phyloP scores from a whole-genome alignment of 805 yeast genomes.

The Saccharomyces paradoxus region DNA sequence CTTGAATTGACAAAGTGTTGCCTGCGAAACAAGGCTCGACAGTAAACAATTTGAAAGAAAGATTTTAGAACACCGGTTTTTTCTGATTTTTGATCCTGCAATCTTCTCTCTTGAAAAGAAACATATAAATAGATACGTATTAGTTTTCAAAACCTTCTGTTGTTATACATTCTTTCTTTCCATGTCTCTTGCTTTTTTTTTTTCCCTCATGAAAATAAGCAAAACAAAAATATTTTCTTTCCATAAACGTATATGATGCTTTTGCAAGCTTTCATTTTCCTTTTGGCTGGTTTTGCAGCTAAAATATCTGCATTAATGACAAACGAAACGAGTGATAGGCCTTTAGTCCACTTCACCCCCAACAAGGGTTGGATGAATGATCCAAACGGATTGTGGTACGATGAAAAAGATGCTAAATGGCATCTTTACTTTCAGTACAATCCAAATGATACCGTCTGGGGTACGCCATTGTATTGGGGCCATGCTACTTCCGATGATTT shows the following conservation, averaged over 20 bases:
- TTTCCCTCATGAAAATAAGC: neutral
- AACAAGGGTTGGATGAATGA: conserved; percentile 36
- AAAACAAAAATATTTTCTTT: neutral
- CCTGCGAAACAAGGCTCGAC: neutral
- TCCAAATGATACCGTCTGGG: conserved; percentile 31
- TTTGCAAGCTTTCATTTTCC: neutral
- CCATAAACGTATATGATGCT: neutral
- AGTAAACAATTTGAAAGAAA: neutral
- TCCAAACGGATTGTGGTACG: conserved; percentile 37
- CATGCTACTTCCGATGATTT: conserved; percentile 34
- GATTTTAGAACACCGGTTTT: neutral
- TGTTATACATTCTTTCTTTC: neutral
- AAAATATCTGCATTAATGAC: neutral
- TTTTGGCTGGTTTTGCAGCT: neutral
- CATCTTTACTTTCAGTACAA: conserved; percentile 36
- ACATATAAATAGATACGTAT: neutral
- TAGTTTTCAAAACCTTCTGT: neutral
- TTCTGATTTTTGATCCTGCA: neutral
- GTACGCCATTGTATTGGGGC: conserved; percentile 35
- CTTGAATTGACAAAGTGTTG: neutral
- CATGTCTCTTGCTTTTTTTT: neutral
- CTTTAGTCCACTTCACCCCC: conserved; percentile 31
- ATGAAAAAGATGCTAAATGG: conserved; percentile 24
- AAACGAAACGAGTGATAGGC: conserved; percentile 6
- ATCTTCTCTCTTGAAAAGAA: neutral